Conservation (phyloP, 352 stramenopile genomes). For the Phytopythium helicoides region DNA sequence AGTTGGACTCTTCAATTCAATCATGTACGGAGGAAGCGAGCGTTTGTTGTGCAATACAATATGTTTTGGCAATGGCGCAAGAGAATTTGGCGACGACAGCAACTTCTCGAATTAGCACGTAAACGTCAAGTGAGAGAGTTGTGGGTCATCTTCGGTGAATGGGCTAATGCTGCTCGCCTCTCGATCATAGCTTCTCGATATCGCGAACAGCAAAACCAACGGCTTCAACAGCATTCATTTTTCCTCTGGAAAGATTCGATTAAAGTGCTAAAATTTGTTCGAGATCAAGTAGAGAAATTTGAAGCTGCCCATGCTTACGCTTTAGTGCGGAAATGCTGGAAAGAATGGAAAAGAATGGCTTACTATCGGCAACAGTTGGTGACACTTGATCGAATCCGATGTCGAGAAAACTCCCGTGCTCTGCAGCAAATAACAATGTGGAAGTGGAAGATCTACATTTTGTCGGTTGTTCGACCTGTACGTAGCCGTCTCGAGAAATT, state of each 20-base stretch:
- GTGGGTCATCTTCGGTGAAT: constrained; percentile 42
- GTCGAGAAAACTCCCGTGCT: constrained; percentile 12
- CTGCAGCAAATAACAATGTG: constrained; percentile 29
- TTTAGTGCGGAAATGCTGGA: constrained; percentile 8
- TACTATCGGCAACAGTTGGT: constrained; percentile 19
- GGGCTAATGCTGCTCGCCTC: constrained; percentile 55
- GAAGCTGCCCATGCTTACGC: neutral
- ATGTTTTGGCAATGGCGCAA: constrained; percentile 63
- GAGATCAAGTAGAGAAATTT: constrained; percentile 5
- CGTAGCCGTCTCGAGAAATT: constrained; percentile 15
- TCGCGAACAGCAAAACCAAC: constrained; percentile 19
- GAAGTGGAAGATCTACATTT: constrained; percentile 52
- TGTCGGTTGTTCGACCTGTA: constrained; percentile 28
- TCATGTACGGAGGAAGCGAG: constrained; percentile 40
- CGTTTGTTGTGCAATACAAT: constrained; percentile 56
- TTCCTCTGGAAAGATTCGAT: constrained; percentile 32
- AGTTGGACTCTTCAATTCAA: constrained; percentile 45
- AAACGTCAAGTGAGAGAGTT: constrained; percentile 21
- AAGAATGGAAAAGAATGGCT: constrained; percentile 22
- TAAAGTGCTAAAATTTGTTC: constrained; percentile 12
- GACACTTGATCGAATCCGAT: constrained; percentile 18
- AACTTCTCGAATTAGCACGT: constrained; percentile 24
- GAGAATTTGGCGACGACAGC: constrained; percentile 46
- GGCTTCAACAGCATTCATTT: constrained; percentile 25
- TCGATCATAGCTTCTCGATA: constrained; percentile 44